A percentile compares a stretch with the other conserved stretches of the same genome.
Evolutionary conservation across 2,329 filamentous ascomycete genomes (phyloP).

Genomic region (Parascedosporium putredinis): DNA sequence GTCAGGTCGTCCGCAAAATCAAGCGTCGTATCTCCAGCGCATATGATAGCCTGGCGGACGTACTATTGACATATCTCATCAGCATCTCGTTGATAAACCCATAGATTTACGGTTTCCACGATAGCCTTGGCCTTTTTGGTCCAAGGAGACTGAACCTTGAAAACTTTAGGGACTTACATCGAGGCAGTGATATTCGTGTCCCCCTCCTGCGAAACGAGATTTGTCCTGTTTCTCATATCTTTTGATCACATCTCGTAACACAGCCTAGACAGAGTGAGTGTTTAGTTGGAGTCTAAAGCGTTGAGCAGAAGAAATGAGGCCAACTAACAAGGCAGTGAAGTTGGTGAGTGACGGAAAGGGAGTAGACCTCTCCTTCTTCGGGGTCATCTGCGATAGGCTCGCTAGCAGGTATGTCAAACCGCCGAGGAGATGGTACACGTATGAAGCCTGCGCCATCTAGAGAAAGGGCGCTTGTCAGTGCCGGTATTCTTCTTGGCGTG

Average conservation of each 20-base stretch:
- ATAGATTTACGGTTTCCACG: too few relatives aligned
- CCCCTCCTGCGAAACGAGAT: background rate
- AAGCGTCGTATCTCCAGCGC: background rate
- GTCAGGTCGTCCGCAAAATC: background rate
- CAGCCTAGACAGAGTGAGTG: background rate
- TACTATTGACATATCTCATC: too few relatives aligned
- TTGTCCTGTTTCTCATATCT: background rate
- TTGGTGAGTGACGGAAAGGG: background rate
- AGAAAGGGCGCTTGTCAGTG: background rate
- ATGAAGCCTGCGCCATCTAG: background rate
- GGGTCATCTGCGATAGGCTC: background rate
- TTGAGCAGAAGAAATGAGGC: too few relatives aligned
- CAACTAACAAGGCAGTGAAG: background rate
- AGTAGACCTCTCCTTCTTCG: background rate
- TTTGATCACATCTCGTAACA: background rate
- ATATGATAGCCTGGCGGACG: background rate
- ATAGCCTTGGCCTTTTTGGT: too few relatives aligned
- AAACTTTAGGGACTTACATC: too few relatives aligned
- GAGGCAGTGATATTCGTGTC: background rate
- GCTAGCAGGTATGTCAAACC: background rate
- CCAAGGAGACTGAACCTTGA: too few relatives aligned
- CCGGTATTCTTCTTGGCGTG: background rate
- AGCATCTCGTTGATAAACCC: too few relatives aligned
- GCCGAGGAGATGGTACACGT: background rate
- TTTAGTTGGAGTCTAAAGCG: background rate